Evolutionary conservation across 495 filamentous ascomycete species (phyloP).

Genomic region (Hypoxylon subgilvum): DNA sequence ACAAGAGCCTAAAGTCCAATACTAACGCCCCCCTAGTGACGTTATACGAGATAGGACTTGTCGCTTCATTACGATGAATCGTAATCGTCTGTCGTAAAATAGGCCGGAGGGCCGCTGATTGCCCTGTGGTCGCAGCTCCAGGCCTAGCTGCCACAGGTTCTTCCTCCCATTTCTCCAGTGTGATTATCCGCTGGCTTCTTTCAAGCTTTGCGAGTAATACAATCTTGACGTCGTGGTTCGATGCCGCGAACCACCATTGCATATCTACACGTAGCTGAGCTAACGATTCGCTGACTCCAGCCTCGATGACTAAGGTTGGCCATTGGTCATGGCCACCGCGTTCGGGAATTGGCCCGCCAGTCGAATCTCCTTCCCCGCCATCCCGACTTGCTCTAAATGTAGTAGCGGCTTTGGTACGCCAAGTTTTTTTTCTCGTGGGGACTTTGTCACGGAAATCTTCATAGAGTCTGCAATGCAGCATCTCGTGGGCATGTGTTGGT

Average conservation of each 20-base stretch:
- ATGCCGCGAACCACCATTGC: conserved; percentile 43
- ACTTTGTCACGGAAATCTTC: conserved; percentile 2
- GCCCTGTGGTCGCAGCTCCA: no score
- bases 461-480: conserved; percentile 21
- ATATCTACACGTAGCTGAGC: conserved; percentile 33
- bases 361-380: conserved; percentile 30
- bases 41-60: conserved; percentile 24
- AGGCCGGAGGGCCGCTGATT: not conserved
- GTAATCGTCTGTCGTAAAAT: conserved; percentile 16
- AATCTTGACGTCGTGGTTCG: conserved; percentile 41
- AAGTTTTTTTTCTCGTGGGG: conserved; percentile 5
- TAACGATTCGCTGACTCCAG: conserved; percentile 38
- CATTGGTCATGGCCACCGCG: conserved; percentile 22
- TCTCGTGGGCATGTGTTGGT: conserved; percentile 28
- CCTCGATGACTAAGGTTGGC: conserved; percentile 46
- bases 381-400: conserved; percentile 13
- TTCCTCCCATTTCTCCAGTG: conserved; percentile 39
- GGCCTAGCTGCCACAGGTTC: no score
- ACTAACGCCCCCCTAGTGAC: conserved; percentile 34
- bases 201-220: conserved; percentile 38
- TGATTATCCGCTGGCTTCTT: conserved; percentile 13
- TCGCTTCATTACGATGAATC: conserved; percentile 25
- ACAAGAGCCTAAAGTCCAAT: conserved; percentile 26
- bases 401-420: not conserved
- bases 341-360: conserved; percentile 34